These are phyloP conservation scores for Colletotrichum liriopes DNA, from an alignment of 2,329 filamentous ascomycete species.

Conservation along the genomic window DNA sequence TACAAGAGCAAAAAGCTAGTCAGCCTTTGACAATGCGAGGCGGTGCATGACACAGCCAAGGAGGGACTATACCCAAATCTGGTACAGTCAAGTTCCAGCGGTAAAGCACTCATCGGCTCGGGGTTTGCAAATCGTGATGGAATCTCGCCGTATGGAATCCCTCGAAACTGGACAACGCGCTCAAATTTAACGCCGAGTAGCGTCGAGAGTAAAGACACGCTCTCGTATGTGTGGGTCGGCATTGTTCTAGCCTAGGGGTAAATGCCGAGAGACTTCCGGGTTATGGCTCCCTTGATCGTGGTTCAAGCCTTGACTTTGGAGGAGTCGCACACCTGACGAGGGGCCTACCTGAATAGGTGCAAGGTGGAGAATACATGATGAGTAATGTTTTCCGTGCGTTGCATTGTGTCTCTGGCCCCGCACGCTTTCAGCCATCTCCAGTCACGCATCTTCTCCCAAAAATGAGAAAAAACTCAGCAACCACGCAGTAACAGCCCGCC, in stretches of 20 bases:
- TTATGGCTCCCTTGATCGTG: not conserved
- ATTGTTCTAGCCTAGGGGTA: not conserved
- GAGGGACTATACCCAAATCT: slow-evolving; percentile 20
- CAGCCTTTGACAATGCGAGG: not conserved
- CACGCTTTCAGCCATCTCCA: not conserved
- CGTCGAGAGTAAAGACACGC: slow-evolving; percentile 17
- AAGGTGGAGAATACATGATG: slow-evolving; percentile 5
- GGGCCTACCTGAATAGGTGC: not conserved
- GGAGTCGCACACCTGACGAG: not conserved
- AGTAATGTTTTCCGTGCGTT: not conserved
- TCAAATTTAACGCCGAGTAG: slow-evolving; percentile 12
- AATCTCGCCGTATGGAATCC: slow-evolving; percentile 34
- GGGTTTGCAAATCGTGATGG: slow-evolving; percentile 25
- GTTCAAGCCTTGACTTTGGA: not conserved
- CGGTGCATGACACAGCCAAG: not conserved
- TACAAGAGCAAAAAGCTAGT: slow-evolving; percentile 44
- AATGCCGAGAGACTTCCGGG: not conserved
- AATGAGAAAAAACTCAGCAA: not conserved
- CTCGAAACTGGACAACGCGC: slow-evolving; percentile 23
- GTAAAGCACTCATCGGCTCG: not conserved
- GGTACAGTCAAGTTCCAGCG: slow-evolving; percentile 20
- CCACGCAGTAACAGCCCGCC: too few relatives aligned
- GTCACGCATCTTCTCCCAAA: not conserved
- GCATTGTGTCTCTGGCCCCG: not conserved
- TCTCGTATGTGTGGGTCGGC: not conserved